A percentile compares a stretch with the other conserved stretches of the same genome.
Conservation (phyloP, 2,329 filamentous ascomycete species). For the Lanzia echinophila region DNA sequence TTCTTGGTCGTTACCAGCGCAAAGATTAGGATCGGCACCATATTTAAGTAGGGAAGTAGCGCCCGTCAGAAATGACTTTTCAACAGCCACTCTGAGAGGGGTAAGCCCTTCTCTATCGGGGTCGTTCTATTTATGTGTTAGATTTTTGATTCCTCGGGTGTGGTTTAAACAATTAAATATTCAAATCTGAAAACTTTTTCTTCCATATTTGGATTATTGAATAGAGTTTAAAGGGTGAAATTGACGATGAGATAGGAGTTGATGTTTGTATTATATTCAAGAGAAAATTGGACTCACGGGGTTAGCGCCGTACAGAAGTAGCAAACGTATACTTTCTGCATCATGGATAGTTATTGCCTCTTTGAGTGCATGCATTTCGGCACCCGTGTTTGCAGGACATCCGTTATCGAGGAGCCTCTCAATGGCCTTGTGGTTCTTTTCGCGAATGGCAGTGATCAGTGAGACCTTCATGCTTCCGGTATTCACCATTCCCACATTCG, state of each 20-base stretch:
- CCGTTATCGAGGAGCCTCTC: slow-evolving; percentile 53
- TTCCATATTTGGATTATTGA: too few species aligned
- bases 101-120: slow-evolving; percentile 43
- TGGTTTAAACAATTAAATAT: too few species aligned
- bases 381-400: slow-evolving; percentile 43
- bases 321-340: slow-evolving; percentile 45
- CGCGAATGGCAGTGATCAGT: slow-evolving; percentile 48
- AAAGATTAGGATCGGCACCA: slow-evolving; percentile 51
- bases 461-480: slow-evolving; percentile 40
- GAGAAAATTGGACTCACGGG: slow-evolving; percentile 26
- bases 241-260: too few species aligned
- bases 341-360: slow-evolving; percentile 48
- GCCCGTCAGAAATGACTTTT: slow-evolving; percentile 48
- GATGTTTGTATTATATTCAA: too few species aligned
- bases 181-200: too few species aligned
- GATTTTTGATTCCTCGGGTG: too few species aligned
- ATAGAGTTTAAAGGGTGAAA: too few species aligned
- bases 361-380: slow-evolving; percentile 43
- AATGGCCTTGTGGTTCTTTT: slow-evolving; percentile 48
- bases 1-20: slow-evolving; percentile 44
- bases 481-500: slow-evolving; percentile 35
- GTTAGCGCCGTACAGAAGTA: slow-evolving; percentile 51
- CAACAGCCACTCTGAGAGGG: slow-evolving; percentile 45
- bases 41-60: slow-evolving; percentile 58
- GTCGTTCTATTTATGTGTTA: slow-evolving; percentile 32